A percentile compares a stretch with the other conserved stretches of the same genome.
Evolutionary conservation across 208 protist species (phyloP).

Genomic region (Acanthamoeba lenticulata): DNA sequence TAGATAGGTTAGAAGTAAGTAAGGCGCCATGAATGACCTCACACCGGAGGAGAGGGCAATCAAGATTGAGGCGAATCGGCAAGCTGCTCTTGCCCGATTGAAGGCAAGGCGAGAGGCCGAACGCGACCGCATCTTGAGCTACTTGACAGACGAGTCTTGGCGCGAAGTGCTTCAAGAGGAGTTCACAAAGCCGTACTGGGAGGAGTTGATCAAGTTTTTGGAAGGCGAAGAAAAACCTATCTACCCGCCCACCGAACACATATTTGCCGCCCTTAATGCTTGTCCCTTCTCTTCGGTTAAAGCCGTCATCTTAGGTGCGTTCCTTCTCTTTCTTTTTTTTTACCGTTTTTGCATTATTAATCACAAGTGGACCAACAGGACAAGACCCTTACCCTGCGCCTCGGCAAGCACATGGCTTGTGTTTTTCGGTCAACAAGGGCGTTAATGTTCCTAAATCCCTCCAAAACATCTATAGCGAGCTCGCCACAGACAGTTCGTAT

Average conservation of each 20-base stretch:
- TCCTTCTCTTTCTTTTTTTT: background rate
- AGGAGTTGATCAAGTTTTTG: conserved; percentile 1
- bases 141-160: background rate
- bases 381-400: conserved; percentile 12
- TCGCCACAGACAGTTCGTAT: background rate
- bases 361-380: background rate
- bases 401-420: conserved; percentile 17
- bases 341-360: background rate
- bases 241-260: background rate
- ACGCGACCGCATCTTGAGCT: background rate
- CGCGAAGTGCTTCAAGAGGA: background rate
- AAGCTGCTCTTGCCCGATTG: background rate
- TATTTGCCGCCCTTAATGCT: background rate
- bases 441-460: background rate
- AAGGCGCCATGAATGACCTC: background rate
- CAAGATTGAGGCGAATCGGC: background rate
- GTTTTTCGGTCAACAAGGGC: background rate
- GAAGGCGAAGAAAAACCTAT: background rate
- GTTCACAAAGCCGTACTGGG: conserved; percentile 20
- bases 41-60: background rate
- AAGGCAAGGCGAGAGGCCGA: background rate
- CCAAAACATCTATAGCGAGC: background rate
- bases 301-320: conserved; percentile 24
- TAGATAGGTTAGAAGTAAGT: too few relatives aligned
- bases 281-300: background rate